These are phyloP conservation scores for Tuber brumale DNA, from an alignment of 495 filamentous ascomycete species.

Conservation along the genomic window DNA sequence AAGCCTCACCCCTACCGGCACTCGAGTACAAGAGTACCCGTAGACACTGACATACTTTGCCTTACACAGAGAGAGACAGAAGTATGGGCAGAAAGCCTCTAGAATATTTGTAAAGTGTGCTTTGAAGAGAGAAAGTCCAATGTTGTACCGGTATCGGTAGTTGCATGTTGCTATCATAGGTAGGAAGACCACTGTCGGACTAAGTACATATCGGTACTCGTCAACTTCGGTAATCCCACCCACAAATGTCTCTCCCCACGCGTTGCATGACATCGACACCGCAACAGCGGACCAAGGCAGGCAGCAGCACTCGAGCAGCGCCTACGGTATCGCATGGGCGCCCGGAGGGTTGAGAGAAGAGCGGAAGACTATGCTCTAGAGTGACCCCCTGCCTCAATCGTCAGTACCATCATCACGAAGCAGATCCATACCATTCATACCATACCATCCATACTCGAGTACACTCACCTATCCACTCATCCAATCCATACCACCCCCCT, in stretches of 20 bases:
- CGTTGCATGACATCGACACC: conserved; percentile 33
- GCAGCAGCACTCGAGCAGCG: not conserved
- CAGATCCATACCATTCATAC: conserved; percentile 29
- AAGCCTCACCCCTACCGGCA: not conserved
- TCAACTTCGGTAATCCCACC: not conserved
- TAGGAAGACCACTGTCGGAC: not conserved
- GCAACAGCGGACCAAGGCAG: conserved; percentile 30
- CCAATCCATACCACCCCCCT: conserved; percentile 16
- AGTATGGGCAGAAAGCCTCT: not conserved
- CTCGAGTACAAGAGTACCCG: too few species aligned
- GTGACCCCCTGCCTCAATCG: conserved; percentile 36
- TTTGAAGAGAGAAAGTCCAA: not conserved
- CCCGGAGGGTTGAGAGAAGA: conserved; percentile 18
- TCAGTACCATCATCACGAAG: conserved; percentile 29
- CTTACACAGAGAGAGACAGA: not conserved
- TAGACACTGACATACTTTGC: not conserved
- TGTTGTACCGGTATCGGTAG: not conserved
- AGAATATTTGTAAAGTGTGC: not conserved
- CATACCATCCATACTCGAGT: conserved; percentile 11
- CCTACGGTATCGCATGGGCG: conserved; percentile 26
- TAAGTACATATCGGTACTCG: not conserved
- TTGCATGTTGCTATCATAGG: not conserved
- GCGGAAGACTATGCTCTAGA: conserved; percentile 13
- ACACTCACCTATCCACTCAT: conserved; percentile 18
- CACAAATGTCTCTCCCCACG: not conserved